Conservation (phyloP, 83 land plant species). For the Larix sibirica region DNA sequence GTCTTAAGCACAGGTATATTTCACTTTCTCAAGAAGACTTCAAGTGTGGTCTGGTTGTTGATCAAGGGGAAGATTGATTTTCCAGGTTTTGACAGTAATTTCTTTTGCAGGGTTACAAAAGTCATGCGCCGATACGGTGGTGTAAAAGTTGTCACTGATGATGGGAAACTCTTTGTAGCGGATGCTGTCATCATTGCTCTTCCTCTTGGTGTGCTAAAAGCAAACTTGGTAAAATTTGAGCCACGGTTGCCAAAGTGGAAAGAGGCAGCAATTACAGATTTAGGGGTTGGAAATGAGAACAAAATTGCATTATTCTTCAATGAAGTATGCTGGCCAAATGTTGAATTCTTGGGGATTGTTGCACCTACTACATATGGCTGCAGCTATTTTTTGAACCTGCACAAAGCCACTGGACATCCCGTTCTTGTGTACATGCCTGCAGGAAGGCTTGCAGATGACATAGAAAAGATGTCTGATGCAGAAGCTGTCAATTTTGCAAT, state of each 20-base stretch:
- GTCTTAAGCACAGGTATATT: slow-evolving; percentile 17
- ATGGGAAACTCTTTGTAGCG: slow-evolving; percentile 12
- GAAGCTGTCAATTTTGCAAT: slow-evolving; percentile 12
- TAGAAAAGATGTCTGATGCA: slow-evolving; percentile 23
- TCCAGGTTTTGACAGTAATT: neutral
- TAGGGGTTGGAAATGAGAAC: slow-evolving; percentile 25
- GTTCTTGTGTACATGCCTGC: slow-evolving; percentile 32
- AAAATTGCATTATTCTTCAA: slow-evolving; percentile 22
- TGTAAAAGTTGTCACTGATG: slow-evolving; percentile 20
- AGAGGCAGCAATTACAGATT: slow-evolving; percentile 20
- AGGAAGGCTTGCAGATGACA: slow-evolving; percentile 23
- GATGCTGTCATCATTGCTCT: slow-evolving; percentile 20
- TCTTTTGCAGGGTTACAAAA: slow-evolving; percentile 17
- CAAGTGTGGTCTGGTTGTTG: no score
- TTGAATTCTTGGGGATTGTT: slow-evolving; percentile 25
- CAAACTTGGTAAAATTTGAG: slow-evolving; percentile 28
- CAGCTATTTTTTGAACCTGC: slow-evolving; percentile 22
- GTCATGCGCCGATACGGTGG: neutral
- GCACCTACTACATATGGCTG: slow-evolving; percentile 25
- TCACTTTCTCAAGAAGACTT: neutral
- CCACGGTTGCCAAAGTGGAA: slow-evolving; percentile 24
- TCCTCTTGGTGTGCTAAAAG: slow-evolving; percentile 25
- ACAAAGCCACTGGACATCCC: slow-evolving; percentile 24
- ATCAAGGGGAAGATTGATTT: neutral
- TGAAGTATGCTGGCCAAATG: slow-evolving; percentile 25